These are phyloP conservation scores for Aspergillus tamarii DNA, from an alignment of 2,329 filamentous ascomycete species.

Conservation along the genomic window DNA sequence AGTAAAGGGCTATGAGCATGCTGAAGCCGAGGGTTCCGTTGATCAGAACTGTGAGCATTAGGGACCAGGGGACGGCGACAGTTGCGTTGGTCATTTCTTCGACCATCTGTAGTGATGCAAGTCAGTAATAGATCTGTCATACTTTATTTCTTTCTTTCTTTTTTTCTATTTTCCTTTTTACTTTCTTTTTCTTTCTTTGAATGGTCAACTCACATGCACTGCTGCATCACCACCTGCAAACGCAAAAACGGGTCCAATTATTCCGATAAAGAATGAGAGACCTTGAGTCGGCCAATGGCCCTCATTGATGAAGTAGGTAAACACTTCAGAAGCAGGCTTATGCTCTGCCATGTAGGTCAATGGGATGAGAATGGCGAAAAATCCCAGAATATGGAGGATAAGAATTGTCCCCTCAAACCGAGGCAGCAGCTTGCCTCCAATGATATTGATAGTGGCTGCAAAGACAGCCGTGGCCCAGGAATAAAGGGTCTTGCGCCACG, in stretches of 20 bases:
- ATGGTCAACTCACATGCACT: slow-evolving; percentile 36
- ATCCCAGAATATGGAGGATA: slow-evolving; percentile 55
- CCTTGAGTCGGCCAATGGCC: slow-evolving; percentile 48
- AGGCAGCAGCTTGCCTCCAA: slow-evolving; percentile 48
- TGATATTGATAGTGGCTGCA: slow-evolving; percentile 47
- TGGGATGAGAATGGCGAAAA: slow-evolving; percentile 56
- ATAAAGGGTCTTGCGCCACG: slow-evolving; percentile 56
- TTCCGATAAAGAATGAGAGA: slow-evolving; percentile 45
- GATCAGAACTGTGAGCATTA: slow-evolving; percentile 40
- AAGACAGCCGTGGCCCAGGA: slow-evolving; percentile 48
- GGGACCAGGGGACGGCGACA: slow-evolving; percentile 38
- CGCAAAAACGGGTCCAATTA: slow-evolving; percentile 39
- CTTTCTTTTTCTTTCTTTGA: background rate
- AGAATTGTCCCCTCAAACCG: slow-evolving; percentile 54
- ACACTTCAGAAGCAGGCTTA: slow-evolving; percentile 47
- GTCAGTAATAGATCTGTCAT: background rate
- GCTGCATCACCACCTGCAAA: slow-evolving; percentile 43
- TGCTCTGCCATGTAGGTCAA: slow-evolving; percentile 48
- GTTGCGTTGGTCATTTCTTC: slow-evolving; percentile 46
- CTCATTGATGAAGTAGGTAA: slow-evolving; percentile 53
- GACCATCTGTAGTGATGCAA: slow-evolving; percentile 29
- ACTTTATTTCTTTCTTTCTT: background rate
- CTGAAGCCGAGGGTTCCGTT: slow-evolving; percentile 42
- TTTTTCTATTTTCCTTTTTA: too few relatives aligned
- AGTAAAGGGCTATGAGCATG: slow-evolving; percentile 43